Evolutionary conservation across 1,139 yeast genomes (phyloP), one percentile per base, ranked within the genome.

Genomic region (Lodderomyces theae): DNA sequence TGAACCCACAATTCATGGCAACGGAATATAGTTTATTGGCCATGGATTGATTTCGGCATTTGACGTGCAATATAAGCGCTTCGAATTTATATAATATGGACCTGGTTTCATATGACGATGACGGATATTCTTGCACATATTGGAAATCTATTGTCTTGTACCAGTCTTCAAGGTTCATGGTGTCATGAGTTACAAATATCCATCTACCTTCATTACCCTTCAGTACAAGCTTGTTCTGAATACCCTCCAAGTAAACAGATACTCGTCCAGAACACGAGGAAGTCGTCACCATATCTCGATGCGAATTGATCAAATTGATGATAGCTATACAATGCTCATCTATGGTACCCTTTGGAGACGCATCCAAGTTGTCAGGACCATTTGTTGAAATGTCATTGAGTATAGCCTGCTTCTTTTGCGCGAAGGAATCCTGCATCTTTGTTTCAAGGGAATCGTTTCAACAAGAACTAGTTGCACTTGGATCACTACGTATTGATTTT

Each of bases 241-340:
- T 57, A 1, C 95, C 95, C 56, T 86, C 95, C 3, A 83, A 60
- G 55, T 84, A 87, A 0, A 87, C 88, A 42, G 90, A 81, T 1
- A 87, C 83, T 54, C 96, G 66, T 1, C 96, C 96, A 0, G 95
- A 86, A 50, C 96, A 87, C 11, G 94, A 83, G 1, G 95, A 85
- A 0, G 96, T 86, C 2, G 95, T 87, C 7, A 87, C 92, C 81
- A 85, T 76, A 51, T 84, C 80, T 0, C 61, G 53, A 49, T 79
- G 78, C 2, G 72, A 51, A 53, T 87, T 87, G 51, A 87, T 83
- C 26, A 81, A 60, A 15, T 77, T 60, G 44, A 87, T 86, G 18
- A 87, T 72, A 1, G 95, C 95, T 13, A 82, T 54, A 49, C 95
- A 82, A 28, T 74, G 66, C 39, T 64, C 79, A 61, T 87, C 96